Evolutionary conservation across 78 protist genomes (phyloP).

Genomic region (Speleostelium caveatum): DNA sequence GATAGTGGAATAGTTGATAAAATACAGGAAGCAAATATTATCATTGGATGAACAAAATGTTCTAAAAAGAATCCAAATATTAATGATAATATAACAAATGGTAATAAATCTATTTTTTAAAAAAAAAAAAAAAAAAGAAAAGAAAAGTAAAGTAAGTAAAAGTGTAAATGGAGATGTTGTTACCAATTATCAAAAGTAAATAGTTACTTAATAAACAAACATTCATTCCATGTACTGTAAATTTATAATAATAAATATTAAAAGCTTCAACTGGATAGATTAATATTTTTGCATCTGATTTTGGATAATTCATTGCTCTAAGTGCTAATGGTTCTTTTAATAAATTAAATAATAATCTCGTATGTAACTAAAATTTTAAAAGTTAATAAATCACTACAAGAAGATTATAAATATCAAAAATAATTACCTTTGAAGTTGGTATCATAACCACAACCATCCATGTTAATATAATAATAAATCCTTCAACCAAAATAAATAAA

Average conservation of each 20-base stretch:
- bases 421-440: constrained; percentile 83
- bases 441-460: constrained; percentile 84
- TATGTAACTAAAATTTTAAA: background rate
- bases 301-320: constrained; percentile 14
- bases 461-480: constrained; percentile 36
- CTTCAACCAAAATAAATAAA: constrained; percentile 25
- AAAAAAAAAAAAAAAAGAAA: background rate
- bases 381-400: background rate
- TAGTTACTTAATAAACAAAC: constrained; percentile 74
- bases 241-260: constrained; percentile 78
- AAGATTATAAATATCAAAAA: background rate
- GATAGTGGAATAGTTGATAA: constrained; percentile 88
- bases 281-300: constrained; percentile 40
- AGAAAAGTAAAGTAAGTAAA: background rate
- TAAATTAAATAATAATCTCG: constrained; percentile 22
- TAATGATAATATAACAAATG: constrained; percentile 65
- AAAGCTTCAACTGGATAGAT: constrained; percentile 77
- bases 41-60: constrained; percentile 31
- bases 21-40: constrained; percentile 55
- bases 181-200: background rate
- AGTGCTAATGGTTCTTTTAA: constrained; percentile 18
- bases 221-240: constrained; percentile 77
- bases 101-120: constrained; percentile 45
- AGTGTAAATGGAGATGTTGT: background rate
- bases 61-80: constrained; percentile 67